Percentiles rank a stretch among this genome's conserved stretches.
Evolutionary conservation across 2,329 filamentous ascomycete genomes (phyloP).

Genomic region (Didymosphaeria variabile): DNA sequence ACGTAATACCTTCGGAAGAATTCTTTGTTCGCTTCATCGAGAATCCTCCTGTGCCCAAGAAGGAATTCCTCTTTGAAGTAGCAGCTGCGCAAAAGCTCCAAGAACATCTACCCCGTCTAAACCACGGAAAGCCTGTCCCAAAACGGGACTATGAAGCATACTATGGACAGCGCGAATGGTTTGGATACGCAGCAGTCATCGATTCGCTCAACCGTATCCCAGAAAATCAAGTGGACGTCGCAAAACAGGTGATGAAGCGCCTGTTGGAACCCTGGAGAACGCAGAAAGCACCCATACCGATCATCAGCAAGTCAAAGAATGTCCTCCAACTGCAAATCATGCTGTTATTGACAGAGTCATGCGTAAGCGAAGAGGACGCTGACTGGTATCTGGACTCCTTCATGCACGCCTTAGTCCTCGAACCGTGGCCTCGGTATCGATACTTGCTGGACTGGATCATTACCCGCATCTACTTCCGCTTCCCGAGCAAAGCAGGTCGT

Average conservation of each 20-base stretch:
- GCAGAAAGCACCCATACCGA: slow-evolving; percentile 54
- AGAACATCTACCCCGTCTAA: slow-evolving; percentile 31
- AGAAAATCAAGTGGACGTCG: slow-evolving; percentile 30
- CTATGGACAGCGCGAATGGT: slow-evolving; percentile 54
- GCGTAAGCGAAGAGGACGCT: slow-evolving; percentile 37
- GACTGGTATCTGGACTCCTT: slow-evolving; percentile 49
- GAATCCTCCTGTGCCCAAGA: slow-evolving; percentile 51
- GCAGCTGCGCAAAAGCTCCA: slow-evolving; percentile 47
- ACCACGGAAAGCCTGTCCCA: not conserved
- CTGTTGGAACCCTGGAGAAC: slow-evolving; percentile 54
- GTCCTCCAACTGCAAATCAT: slow-evolving; percentile 58
- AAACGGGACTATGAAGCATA: slow-evolving; percentile 52
- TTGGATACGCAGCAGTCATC: slow-evolving; percentile 56
- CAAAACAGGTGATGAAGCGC: slow-evolving; percentile 41
- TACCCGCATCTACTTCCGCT: slow-evolving; percentile 52
- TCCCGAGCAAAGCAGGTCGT: slow-evolving; percentile 39
- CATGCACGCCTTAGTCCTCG: slow-evolving; percentile 53
- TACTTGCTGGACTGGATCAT: slow-evolving; percentile 60
- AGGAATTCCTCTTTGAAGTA: slow-evolving; percentile 58
- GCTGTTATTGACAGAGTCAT: slow-evolving; percentile 54
- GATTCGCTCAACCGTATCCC: slow-evolving; percentile 55
- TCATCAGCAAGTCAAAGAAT: slow-evolving; percentile 60
- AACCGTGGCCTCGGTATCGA: slow-evolving; percentile 58
- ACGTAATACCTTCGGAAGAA: slow-evolving; percentile 49
- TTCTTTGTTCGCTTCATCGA: slow-evolving; percentile 53